phyloP scores from a whole-genome alignment of 192 early-diverging fungal species.

The Phycomyces blakesleeanus region DNA sequence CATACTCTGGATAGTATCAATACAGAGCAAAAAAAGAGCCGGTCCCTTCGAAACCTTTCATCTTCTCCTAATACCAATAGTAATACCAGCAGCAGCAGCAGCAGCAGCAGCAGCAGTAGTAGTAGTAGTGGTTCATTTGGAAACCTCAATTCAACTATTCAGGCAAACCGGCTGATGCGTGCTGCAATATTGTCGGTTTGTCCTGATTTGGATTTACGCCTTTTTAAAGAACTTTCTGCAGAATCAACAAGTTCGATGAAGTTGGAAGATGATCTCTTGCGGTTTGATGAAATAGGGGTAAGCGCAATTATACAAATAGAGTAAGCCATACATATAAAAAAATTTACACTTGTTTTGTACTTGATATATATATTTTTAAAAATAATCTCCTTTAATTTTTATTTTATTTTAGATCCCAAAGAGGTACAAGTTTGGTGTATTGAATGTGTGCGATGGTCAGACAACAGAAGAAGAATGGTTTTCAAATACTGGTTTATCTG shows the following conservation, averaged over 20 bases:
- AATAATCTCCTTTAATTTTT: not conserved
- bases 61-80: not conserved
- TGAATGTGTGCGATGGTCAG: slow-evolving; percentile 56
- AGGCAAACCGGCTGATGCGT: not conserved
- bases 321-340: too few species aligned
- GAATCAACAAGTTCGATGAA: slow-evolving; percentile 5
- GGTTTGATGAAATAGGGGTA: slow-evolving; percentile 19
- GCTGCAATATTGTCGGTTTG: slow-evolving; percentile 7
- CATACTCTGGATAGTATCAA: not conserved
- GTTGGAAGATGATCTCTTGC: slow-evolving; percentile 10
- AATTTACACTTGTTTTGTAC: too few species aligned
- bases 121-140: too few species aligned
- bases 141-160: not conserved
- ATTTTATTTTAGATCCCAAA: slow-evolving; percentile 20
- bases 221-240: slow-evolving; percentile 13
- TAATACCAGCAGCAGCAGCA: too few species aligned
- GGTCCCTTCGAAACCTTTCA: not conserved
- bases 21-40: not conserved
- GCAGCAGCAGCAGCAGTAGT: too few species aligned
- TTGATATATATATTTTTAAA: not conserved
- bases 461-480: slow-evolving; percentile 76
- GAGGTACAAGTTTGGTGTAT: slow-evolving; percentile 77
- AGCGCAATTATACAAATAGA: not conserved
- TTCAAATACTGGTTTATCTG: slow-evolving; percentile 53
- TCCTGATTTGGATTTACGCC: slow-evolving; percentile 9